Evolutionary conservation across 768 basidiomycete species (phyloP), one percentile per base, ranked within the genome.

Genomic region (Boletus vinaceobasis): DNA sequence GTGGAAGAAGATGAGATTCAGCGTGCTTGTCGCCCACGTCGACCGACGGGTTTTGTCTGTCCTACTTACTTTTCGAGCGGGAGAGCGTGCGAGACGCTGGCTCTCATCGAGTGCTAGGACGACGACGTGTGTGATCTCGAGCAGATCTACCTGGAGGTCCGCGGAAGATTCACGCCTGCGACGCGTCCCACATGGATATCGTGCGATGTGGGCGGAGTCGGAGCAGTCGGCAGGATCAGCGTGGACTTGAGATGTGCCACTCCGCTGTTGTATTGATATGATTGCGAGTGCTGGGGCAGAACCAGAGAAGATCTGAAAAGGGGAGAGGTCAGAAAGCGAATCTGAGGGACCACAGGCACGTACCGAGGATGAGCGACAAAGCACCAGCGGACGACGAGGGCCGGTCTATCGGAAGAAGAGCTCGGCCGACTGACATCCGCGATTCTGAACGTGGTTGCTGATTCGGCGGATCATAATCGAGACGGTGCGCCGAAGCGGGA

Each of bases 131-230:
- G 49, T 60, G 53, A 66, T 68, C 66, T 60, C 7, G 55, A 44
- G 38, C 1, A 64, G 57, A 63, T 68, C 66, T 66, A 50, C 55
- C 53, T 59, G 59, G 64, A 66, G 43, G 67, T 66, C 65, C 65
- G 65, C 65, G 65, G 65, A 61, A 66, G 67, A 66, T 69, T 66
- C 65, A 69, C 65, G 55, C 35, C 38, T 52, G 58, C 51, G 64
- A 68, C 60, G 49, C 53, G 59, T 37, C 55, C 43, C 65, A 59
- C 67, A 66, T 66, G 65, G 66, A 61, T 68, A 61, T 66, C 65
- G 66, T 61, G 67, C 65, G 65, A 66, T 59, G 52, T 61, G 48
- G 61, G 47, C 65, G 65, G 65, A 64, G 64, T 68, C 66, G 66
- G 65, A 58, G 66, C 38, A 26, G 60, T 44, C 58, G 55, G 64